Evolutionary conservation across 2,329 filamentous ascomycete species (phyloP).

Genomic region (Paracorniculantispora psalliotae): DNA sequence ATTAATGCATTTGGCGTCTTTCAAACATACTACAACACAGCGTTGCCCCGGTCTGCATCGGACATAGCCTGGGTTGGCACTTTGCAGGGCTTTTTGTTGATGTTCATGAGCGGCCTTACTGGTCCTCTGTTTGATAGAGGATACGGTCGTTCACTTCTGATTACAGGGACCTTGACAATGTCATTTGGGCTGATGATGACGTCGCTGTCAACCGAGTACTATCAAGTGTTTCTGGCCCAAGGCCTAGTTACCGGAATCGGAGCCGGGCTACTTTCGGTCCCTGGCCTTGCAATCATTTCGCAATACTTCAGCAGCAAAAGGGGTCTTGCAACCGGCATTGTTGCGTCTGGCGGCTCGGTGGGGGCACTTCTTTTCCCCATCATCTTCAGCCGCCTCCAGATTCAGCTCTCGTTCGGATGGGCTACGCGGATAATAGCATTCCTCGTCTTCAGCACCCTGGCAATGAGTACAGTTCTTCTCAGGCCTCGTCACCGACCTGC

Average conservation of each 20-base stretch:
- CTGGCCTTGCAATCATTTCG: constrained; percentile 32
- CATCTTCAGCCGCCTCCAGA: too few species aligned
- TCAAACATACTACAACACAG: constrained; percentile 38
- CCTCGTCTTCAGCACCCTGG: too few species aligned
- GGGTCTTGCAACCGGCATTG: constrained; percentile 28
- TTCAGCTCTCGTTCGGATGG: too few species aligned
- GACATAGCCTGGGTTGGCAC: constrained; percentile 43
- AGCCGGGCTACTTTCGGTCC: constrained; percentile 31
- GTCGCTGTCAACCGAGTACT: constrained; percentile 39
- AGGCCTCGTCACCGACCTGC: too few species aligned
- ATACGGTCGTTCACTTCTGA: constrained; percentile 33
- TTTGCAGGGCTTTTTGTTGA: constrained; percentile 37
- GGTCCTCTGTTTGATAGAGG: constrained; percentile 40
- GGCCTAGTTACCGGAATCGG: constrained; percentile 34
- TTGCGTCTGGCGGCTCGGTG: constrained; percentile 31
- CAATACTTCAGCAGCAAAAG: constrained; percentile 35
- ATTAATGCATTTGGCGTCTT: constrained; percentile 38
- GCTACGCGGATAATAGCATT: too few species aligned
- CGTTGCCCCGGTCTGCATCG: constrained; percentile 29
- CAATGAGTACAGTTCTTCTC: too few species aligned
- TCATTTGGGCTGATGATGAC: constrained; percentile 40
- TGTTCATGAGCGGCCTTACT: constrained; percentile 35
- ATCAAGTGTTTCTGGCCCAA: constrained; percentile 36
- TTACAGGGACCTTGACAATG: constrained; percentile 31
- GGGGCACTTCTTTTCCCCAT: constrained; percentile 34